phyloP scores from a whole-genome alignment of 495 filamentous ascomycete species.

The Aspergillus olivimuriae region DNA sequence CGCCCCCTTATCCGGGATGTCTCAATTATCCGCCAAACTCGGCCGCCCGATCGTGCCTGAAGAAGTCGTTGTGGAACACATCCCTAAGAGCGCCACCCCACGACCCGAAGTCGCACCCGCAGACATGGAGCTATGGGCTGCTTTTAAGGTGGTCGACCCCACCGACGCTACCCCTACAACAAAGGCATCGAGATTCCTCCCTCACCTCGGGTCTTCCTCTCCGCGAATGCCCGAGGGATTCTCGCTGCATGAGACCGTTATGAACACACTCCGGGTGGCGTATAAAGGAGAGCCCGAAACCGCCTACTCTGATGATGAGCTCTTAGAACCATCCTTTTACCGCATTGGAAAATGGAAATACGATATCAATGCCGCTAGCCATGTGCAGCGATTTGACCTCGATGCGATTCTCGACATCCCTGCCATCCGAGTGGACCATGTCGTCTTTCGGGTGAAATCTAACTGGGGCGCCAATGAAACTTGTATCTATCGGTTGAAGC shows the following conservation, averaged over 20 bases:
- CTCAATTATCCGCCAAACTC: slow-evolving; percentile 34
- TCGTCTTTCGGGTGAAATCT: slow-evolving; percentile 39
- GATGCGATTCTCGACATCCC: slow-evolving; percentile 30
- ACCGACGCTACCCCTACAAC: slow-evolving; percentile 1
- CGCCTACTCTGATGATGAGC: slow-evolving; percentile 29
- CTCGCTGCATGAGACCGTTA: slow-evolving; percentile 25
- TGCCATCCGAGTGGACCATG: slow-evolving; percentile 31
- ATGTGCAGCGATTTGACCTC: slow-evolving; percentile 32
- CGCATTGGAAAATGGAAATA: slow-evolving; percentile 42
- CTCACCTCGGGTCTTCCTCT: too few relatives aligned
- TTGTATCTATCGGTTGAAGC: slow-evolving; percentile 41
- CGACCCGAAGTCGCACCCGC: slow-evolving; percentile 32
- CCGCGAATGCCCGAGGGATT: slow-evolving; percentile 10
- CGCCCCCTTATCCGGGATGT: slow-evolving; percentile 26
- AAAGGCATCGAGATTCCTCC: too few relatives aligned
- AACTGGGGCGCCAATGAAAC: slow-evolving; percentile 44
- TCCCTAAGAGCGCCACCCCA: slow-evolving; percentile 28
- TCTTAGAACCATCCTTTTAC: slow-evolving; percentile 32
- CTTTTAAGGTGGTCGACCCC: slow-evolving; percentile 18
- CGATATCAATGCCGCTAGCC: slow-evolving; percentile 23
- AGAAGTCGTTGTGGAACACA: slow-evolving; percentile 43
- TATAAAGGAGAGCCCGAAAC: slow-evolving; percentile 20
- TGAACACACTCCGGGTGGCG: slow-evolving; percentile 23
- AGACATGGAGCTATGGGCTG: slow-evolving; percentile 44
- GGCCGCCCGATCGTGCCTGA: slow-evolving; percentile 36